Base-by-base conservation (phyloP, 495 filamentous ascomycete genomes). In the Aspergillus haitiensis region DNA sequence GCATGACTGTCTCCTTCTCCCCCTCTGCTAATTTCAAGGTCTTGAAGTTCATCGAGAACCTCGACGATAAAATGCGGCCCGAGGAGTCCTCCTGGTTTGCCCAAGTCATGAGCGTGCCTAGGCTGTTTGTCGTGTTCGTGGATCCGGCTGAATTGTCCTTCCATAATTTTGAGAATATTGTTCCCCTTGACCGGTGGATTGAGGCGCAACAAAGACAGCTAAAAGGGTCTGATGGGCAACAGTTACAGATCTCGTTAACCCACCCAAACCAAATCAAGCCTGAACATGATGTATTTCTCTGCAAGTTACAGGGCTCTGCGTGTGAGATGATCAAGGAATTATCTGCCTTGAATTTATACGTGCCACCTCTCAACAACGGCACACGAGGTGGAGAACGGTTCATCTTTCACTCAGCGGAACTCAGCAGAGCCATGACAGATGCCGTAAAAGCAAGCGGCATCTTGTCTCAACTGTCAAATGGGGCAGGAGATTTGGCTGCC, bases 101-200 rank as follows among this genome's bases (percentile, higher is more conserved):
- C 5, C 27, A 35, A 11, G 31, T 52, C 7, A 7, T 52, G 4
- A 12, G 36, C 9, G 15, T 11, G 1, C 49, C 49, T 2, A 52
- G 13, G 31, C 49, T 52, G 1, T 52, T 52, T 13, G 49, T 33
- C 0, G 49, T 52, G 12, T 52, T 52, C 13, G 49, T 52, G n/a
- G 49, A 52, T 33, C 49, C 49, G 10, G 31, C 2, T 9, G 49
- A 52, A 13, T 15, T 52, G 12, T 52, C 49, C 12, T 52, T n/a
- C 1, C 49, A 52, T 33, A 52, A 52, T 36, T 52, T 52, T 13
- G 49, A 52, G 13, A 52, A 52, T 36, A 52, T 52, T n/a, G 49
- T 52, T 13, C 49, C 49, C 27, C 49, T 52, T 1, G 49, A 52
- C 7, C 27, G 49, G 10, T 52, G 49, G 49, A 52, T 52, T 5